phyloP scores from a whole-genome alignment of 1,284 basidiomycete species.

The Pseudozyma hubeiensis region DNA sequence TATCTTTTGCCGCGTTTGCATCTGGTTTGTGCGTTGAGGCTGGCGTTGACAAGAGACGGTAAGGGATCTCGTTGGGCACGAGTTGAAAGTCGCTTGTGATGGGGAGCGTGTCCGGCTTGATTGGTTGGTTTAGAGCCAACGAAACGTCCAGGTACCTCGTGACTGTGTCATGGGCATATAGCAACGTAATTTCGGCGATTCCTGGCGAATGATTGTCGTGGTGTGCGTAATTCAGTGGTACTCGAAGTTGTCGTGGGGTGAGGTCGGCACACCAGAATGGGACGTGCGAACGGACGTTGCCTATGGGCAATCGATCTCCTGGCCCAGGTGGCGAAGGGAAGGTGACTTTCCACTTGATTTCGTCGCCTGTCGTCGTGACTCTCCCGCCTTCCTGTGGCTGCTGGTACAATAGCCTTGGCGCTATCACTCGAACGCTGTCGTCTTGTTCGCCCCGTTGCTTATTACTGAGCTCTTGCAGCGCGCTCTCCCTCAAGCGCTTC shows the following conservation, averaged over 20 bases:
- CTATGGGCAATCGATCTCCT: conserved; percentile 1
- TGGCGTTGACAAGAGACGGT: conserved; percentile 16
- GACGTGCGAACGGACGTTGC: conserved; percentile 25
- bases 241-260: conserved; percentile 37
- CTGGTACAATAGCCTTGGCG: conserved; percentile 30
- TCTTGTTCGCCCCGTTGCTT: conserved; percentile 4
- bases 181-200: conserved; percentile 45
- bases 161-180: conserved; percentile 35
- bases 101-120: conserved; percentile 27
- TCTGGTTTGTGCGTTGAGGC: conserved; percentile 12
- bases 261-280: conserved; percentile 59
- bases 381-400: conserved; percentile 35
- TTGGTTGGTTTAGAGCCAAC: conserved; percentile 30
- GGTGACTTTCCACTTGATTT: conserved; percentile 53
- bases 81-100: conserved; percentile 29
- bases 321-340: conserved; percentile 35
- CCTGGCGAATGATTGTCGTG: conserved; percentile 50
- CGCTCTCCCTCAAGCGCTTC: conserved; percentile 19
- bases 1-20: conserved; percentile 4
- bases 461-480: conserved; percentile 6
- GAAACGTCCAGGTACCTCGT: conserved; percentile 30
- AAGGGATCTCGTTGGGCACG: conserved; percentile 34
- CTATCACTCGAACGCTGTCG: conserved; percentile 8
- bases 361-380: conserved; percentile 34
- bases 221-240: conserved; percentile 23